Conservation (phyloP, 768 basidiomycete genomes). For the Hericium alpestre region DNA sequence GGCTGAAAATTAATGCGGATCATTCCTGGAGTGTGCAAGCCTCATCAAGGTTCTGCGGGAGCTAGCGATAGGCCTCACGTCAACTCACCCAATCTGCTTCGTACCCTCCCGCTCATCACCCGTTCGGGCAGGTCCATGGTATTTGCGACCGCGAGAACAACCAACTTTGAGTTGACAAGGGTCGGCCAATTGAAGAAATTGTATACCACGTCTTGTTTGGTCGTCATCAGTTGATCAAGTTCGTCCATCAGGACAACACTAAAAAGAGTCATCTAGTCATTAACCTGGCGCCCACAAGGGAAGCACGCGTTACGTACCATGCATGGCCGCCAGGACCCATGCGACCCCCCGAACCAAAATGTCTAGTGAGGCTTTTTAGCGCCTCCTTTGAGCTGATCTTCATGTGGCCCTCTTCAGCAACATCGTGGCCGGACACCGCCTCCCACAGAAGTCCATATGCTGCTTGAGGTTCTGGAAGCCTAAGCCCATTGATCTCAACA, state of each 20-base stretch:
- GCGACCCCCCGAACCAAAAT: constrained; percentile 59
- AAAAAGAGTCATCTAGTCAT: not conserved
- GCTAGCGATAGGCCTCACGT: not conserved
- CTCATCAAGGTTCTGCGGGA: not conserved
- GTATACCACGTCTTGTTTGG: constrained; percentile 97
- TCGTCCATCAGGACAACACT: constrained; percentile 99
- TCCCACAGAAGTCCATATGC: constrained; percentile 93
- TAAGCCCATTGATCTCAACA: constrained; percentile 94
- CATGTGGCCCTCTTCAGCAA: constrained; percentile 48
- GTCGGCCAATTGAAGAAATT: constrained; percentile 99
- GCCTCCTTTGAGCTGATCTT: constrained; percentile 73
- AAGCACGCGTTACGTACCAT: constrained; percentile 45
- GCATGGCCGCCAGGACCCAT: constrained; percentile 79
- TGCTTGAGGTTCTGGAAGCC: constrained; percentile 83
- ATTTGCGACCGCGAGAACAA: constrained; percentile 95
- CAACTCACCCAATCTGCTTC: constrained; percentile 74
- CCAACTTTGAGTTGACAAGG: constrained; percentile 72
- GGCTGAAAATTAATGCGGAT: constrained; percentile 87
- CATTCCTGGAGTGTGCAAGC: constrained; percentile 42
- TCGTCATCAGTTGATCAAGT: constrained; percentile 89
- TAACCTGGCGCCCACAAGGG: constrained; percentile 1
- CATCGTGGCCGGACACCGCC: constrained; percentile 74
- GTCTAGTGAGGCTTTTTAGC: constrained; percentile 60
- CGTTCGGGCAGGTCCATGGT: constrained; percentile 97
- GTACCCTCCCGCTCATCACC: constrained; percentile 83